A percentile compares a stretch with the other conserved stretches of the same genome.
Evolutionary conservation across 1,139 yeast genomes (phyloP).

Genomic region (Ogataea hybrid): DNA sequence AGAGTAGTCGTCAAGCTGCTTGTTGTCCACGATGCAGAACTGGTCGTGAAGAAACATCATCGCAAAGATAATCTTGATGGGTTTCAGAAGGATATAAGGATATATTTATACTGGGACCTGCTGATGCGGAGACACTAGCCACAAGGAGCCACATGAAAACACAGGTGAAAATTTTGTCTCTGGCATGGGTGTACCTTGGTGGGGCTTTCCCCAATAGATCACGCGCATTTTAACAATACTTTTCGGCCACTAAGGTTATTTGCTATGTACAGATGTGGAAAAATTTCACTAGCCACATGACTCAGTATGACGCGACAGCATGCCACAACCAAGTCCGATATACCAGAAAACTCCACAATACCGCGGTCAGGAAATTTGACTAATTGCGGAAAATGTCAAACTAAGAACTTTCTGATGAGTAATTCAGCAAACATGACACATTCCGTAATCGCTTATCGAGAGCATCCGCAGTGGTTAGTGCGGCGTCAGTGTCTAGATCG

Average conservation of each 20-base stretch:
- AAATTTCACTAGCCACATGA: slow-evolving; percentile 2
- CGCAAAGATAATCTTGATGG: background rate
- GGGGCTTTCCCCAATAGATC: slow-evolving; percentile 1
- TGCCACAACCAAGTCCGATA: slow-evolving; percentile 9
- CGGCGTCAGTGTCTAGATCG: background rate
- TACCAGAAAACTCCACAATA: slow-evolving; percentile 8
- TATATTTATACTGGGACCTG: slow-evolving; percentile 5
- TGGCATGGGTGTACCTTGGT: slow-evolving; percentile 1
- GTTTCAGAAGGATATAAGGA: background rate
- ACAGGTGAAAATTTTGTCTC: background rate
- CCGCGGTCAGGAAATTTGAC: background rate
- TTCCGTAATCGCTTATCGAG: slow-evolving; percentile 7
- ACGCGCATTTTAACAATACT: slow-evolving; percentile 4
- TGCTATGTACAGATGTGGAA: slow-evolving; percentile 1
- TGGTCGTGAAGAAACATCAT: slow-evolving; percentile 23
- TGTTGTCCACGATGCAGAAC: slow-evolving; percentile 26
- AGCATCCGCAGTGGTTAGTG: slow-evolving; percentile 1
- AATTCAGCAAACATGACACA: slow-evolving; percentile 1
- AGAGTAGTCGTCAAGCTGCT: slow-evolving; percentile 11
- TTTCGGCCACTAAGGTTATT: background rate
- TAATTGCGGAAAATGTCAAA: background rate
- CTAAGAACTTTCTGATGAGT: background rate
- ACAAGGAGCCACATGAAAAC: slow-evolving; percentile 7
- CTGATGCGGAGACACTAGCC: slow-evolving; percentile 9
- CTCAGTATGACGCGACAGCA: background rate